Base-by-base conservation (phyloP, 495 filamentous ascomycete species). In the Parmelia sp. region DNA sequence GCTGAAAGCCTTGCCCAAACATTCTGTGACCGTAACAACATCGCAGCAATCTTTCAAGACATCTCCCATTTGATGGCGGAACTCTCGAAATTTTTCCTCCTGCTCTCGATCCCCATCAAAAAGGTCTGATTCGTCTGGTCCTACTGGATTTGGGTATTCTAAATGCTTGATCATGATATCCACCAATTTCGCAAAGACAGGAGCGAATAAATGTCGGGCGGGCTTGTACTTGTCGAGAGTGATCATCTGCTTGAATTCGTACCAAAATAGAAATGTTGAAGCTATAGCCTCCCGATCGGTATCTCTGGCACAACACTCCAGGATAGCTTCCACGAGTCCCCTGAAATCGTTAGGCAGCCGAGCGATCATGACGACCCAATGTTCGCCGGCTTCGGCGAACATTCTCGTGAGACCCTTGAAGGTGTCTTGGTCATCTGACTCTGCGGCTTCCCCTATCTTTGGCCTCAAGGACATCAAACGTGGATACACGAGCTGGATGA, bases 41-140 rank as follows among this genome's bases (percentile, higher is more conserved):
- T 96, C 88, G 75, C 94, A 97, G 61, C 91, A 91, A 71, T 97
- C 94, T 77, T 99, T 99, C 47, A 99, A 83, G 4, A 96, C 94
- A 74, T 99, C 94, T 23, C 94, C 94, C 92, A 97, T 99, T 33
- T 88, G 83, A 73, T 99, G 94, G 65, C 94, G 81, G 79, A 97
- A 97, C 71, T 96, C 90, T 47, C 94, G 86, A 79, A 97, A 99
- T 71, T 94, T 96, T 70, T 99, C 94, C 73, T 99, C 94, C 58
- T 90, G 85, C 73, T 97, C 94, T 12, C 95, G 85, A 70, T 99
- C 95, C 61, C 94, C 94, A 51, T 95, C 93, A 70, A 97, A 99
- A 8, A 96, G 76, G 74, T 99, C 94, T 11, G 81, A 80, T 57
- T 93, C 85, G 70, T 88, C 86, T 3, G 84, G 83, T 31, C 75